Conservation (phyloP, 495 filamentous ascomycete species). For the Penicillium samsonianum region DNA sequence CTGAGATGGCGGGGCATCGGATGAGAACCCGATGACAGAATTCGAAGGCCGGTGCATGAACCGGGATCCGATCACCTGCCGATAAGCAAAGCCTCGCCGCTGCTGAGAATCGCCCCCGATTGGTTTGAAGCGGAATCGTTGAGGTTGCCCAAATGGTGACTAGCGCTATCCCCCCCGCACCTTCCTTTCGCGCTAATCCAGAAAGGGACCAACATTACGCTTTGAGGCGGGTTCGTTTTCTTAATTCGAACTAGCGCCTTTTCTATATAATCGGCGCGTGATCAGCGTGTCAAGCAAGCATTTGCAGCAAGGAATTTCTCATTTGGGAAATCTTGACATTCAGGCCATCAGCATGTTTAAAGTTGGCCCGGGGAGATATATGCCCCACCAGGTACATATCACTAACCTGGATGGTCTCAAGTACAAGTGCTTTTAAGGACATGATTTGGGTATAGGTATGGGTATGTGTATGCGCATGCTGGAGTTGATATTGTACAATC, state of each 20-base stretch:
- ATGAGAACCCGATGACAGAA: conserved; percentile 5
- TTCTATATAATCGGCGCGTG: not conserved
- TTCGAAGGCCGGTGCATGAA: not conserved
- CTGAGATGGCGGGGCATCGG: not conserved
- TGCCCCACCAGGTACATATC: not conserved
- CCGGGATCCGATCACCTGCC: conserved; percentile 15
- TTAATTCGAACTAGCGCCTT: not conserved
- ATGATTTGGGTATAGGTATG: not conserved
- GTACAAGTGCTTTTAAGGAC: not conserved
- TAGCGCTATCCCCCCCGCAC: conserved; percentile 6
- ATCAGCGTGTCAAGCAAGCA: not conserved
- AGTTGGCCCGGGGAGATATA: not conserved
- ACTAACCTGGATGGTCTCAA: not conserved
- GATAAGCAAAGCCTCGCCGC: not conserved
- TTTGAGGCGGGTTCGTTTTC: not conserved
- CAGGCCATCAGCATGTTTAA: not conserved
- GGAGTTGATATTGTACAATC: not conserved
- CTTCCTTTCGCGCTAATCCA: not conserved
- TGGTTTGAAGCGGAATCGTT: not conserved
- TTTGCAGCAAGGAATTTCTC: not conserved
- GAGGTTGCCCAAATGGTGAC: not conserved
- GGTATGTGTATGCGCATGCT: not conserved
- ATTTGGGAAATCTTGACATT: not conserved
- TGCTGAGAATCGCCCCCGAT: not conserved
- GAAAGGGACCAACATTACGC: conserved; percentile 4